These are phyloP conservation scores for Schwanniomyces occidentalis DNA, from an alignment of 805 yeast genomes.

Conservation along the genomic window DNA sequence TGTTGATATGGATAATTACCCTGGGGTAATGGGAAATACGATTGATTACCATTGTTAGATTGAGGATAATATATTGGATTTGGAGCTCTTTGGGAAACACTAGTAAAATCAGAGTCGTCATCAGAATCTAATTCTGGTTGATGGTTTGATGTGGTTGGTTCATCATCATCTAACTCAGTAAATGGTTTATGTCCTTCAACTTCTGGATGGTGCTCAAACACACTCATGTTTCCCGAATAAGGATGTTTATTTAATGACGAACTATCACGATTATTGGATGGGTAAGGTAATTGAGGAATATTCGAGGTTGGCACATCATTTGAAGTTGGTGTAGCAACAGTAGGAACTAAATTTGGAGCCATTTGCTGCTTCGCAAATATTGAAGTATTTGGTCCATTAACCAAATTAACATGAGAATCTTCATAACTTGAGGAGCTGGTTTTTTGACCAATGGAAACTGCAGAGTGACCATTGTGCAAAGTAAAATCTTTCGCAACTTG, in stretches of 20 bases:
- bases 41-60: constrained; percentile 12
- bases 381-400: constrained; percentile 36
- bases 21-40: constrained; percentile 4
- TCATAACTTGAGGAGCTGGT: constrained; percentile 4
- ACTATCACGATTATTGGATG: constrained; percentile 14
- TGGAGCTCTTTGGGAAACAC: constrained; percentile 74
- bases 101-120: constrained; percentile 66
- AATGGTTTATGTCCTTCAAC: constrained; percentile 49
- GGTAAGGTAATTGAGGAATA: constrained; percentile 22
- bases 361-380: constrained; percentile 28
- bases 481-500: constrained; percentile 37
- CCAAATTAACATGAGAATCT: constrained; percentile 18
- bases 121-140: constrained; percentile 30
- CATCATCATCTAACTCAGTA: constrained; percentile 38
- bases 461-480: constrained; percentile 13
- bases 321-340: constrained; percentile 24
- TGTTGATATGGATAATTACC: constrained; percentile 6
- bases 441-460: constrained; percentile 12
- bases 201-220: constrained; percentile 46
- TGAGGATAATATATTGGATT: constrained; percentile 50
- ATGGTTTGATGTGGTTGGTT: constrained; percentile 5
- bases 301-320: constrained; percentile 19
- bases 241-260: constrained; percentile 18
- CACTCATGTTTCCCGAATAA: constrained; percentile 22
- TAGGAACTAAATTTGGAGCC: constrained; percentile 33